Evolutionary conservation across 257 asterid genomes (phyloP).

Genomic region (Solanum sitiens): DNA sequence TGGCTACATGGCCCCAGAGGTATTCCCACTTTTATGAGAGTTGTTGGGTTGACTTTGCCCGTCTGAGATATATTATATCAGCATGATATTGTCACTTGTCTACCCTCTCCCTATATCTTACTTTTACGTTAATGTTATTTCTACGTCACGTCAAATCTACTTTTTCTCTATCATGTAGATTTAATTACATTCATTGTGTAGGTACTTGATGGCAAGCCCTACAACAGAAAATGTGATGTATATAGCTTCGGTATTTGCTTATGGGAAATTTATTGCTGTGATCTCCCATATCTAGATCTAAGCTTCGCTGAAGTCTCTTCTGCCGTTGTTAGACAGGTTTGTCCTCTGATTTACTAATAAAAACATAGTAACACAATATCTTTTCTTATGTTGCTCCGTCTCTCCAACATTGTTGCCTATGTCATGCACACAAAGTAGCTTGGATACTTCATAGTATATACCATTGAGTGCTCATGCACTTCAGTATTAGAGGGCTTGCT

Average conservation of each 20-base stretch:
- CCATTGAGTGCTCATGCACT: neutral
- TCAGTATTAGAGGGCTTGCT: neutral
- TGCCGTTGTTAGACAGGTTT: slow-evolving; percentile 86
- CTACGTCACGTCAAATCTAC: neutral
- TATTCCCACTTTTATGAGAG: slow-evolving; percentile 6
- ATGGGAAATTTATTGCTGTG: slow-evolving; percentile 95
- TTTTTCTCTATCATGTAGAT: neutral
- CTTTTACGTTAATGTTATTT: neutral
- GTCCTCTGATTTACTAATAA: neutral
- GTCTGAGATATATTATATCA: neutral
- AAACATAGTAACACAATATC: neutral
- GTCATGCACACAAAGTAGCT: neutral
- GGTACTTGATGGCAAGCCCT: slow-evolving; percentile 96
- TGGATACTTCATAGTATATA: neutral
- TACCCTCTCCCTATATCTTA: neutral
- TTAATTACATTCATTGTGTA: slow-evolving; percentile 2
- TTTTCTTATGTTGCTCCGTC: neutral
- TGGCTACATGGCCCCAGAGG: slow-evolving; percentile 99
- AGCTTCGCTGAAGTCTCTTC: slow-evolving; percentile 95
- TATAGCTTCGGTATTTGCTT: slow-evolving; percentile 89
- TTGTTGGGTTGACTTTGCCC: neutral
- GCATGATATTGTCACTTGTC: neutral
- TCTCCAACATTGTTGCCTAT: neutral
- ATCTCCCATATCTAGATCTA: slow-evolving; percentile 71
- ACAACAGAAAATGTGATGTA: slow-evolving; percentile 90